phyloP scores from a whole-genome alignment of 306 rosid genomes.

The Sechiopsis laciniata region DNA sequence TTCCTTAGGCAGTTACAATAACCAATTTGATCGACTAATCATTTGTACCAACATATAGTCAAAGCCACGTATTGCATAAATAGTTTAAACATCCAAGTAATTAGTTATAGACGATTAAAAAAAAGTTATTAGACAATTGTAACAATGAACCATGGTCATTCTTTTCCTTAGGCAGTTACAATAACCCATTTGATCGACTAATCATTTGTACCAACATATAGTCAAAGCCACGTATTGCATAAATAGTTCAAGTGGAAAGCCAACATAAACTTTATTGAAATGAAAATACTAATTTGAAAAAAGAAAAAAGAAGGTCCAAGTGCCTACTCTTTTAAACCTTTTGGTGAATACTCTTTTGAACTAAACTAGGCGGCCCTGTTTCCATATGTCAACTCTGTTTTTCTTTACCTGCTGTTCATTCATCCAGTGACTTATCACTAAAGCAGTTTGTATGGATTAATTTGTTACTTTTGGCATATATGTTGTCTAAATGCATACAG shows the following conservation, averaged over 20 bases:
- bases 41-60: neutral
- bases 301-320: neutral
- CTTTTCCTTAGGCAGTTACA: too few relatives aligned
- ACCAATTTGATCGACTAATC: neutral
- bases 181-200: neutral
- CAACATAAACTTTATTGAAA: neutral
- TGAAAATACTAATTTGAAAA: neutral
- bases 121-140: too few relatives aligned
- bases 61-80: neutral
- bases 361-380: neutral
- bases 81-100: neutral
- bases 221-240: neutral
- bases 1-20: too few relatives aligned
- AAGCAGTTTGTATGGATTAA: neutral
- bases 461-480: neutral
- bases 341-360: neutral
- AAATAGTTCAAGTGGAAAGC: conserved; percentile 8
- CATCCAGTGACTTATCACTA: neutral
- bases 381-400: neutral
- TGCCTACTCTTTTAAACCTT: neutral
- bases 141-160: too few relatives aligned
- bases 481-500: conserved; percentile 41
- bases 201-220: neutral
- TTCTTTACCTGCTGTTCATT: neutral
- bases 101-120: too few relatives aligned